Conservation (phyloP, 228 moss, liverwort and hornwort genomes). For the Sphagnum magellanicum region DNA sequence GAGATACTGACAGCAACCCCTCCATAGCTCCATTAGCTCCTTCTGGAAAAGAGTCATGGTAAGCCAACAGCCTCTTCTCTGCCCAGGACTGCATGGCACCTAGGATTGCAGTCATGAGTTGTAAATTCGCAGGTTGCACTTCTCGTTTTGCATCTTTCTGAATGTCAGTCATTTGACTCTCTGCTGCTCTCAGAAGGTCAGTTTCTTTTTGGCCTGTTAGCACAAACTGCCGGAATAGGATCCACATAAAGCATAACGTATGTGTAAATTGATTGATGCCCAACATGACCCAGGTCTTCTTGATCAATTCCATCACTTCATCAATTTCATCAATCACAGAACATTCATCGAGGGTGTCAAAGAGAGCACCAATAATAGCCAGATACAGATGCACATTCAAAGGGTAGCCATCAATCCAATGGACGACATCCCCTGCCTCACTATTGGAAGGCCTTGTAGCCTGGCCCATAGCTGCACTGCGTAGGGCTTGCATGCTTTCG, state of each 20-base stretch:
- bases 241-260: constrained; percentile 83
- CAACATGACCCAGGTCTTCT: constrained; percentile 76
- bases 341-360: constrained; percentile 67
- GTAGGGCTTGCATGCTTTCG: constrained; percentile 70
- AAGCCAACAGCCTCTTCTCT: constrained; percentile 66
- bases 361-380: constrained; percentile 46
- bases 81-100: constrained; percentile 63
- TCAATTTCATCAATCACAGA: constrained; percentile 70
- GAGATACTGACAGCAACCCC: constrained; percentile 49
- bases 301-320: constrained; percentile 72
- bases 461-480: constrained; percentile 68
- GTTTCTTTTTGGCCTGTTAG: constrained; percentile 54
- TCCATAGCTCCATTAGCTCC: constrained; percentile 33
- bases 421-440: constrained; percentile 46
- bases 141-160: constrained; percentile 27
- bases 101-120: constrained; percentile 46
- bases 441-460: constrained; percentile 53
- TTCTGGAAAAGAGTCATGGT: constrained; percentile 68
- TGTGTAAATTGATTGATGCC: constrained; percentile 66
- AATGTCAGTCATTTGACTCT: constrained; percentile 66
- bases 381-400: constrained; percentile 70
- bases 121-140: constrained; percentile 39
- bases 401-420: constrained; percentile 91
- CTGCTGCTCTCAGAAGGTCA: constrained; percentile 56
- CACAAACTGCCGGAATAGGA: constrained; percentile 73